Conservation (phyloP, 2,329 filamentous ascomycete genomes). For the Fusarium succisae region DNA sequence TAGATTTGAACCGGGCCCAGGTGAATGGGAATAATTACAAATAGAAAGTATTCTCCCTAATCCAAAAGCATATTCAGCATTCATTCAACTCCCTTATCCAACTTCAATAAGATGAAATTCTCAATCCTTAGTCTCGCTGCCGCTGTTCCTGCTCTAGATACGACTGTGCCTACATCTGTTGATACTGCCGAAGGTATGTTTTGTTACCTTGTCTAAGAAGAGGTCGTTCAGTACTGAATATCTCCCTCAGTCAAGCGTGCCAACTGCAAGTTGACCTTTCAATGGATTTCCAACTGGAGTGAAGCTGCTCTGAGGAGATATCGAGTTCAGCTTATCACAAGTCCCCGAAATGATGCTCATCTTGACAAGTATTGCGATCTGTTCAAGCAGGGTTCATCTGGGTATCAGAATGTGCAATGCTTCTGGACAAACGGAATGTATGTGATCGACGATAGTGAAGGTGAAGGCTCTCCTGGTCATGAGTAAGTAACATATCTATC, state of each 20-base stretch:
- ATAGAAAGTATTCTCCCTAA: no score
- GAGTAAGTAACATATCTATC: background rate
- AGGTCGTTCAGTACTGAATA: background rate
- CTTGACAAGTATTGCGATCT: background rate
- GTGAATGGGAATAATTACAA: background rate
- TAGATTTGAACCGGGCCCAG: accelerated
- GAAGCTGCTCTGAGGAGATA: background rate
- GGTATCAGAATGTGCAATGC: background rate
- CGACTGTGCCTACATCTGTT: background rate
- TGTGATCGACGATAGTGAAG: background rate
- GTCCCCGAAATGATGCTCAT: background rate
- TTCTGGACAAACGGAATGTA: background rate
- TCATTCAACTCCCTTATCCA: background rate
- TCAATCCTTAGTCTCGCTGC: background rate
- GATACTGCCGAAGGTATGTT: background rate
- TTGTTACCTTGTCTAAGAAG: background rate
- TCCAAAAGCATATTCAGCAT: background rate
- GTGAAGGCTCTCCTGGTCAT: background rate
- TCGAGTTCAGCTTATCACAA: background rate
- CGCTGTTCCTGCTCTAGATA: background rate
- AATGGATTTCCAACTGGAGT: background rate
- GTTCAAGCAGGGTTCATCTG: background rate
- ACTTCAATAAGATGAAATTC: background rate
- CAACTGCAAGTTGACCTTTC: background rate
- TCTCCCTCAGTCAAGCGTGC: background rate